Conservation (phyloP, 2,329 filamentous ascomycete genomes). For the Emydomyces testavorans region DNA sequence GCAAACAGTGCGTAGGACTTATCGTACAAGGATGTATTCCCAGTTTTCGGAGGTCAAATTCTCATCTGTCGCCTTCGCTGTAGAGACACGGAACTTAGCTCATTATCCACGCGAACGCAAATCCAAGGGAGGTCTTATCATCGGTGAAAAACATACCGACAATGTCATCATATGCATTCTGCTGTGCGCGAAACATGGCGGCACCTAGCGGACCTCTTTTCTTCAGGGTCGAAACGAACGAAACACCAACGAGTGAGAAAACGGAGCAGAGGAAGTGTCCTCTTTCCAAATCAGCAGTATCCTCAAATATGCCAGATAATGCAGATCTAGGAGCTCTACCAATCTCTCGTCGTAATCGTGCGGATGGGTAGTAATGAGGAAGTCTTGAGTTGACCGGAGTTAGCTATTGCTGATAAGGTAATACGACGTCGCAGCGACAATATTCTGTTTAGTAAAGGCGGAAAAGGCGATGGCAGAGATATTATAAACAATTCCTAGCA, state of each 20-base stretch:
- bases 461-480: too few relatives aligned
- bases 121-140: neutral
- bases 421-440: too few relatives aligned
- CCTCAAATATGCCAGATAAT: neutral
- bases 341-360: neutral
- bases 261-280: neutral
- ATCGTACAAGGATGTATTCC: slow-evolving; percentile 53
- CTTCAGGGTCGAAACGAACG: neutral
- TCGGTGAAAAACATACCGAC: slow-evolving; percentile 43
- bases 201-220: slow-evolving; percentile 5
- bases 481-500: too few relatives aligned
- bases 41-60: slow-evolving; percentile 82
- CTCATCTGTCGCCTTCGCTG: slow-evolving; percentile 85
- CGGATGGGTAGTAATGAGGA: slow-evolving; percentile 1
- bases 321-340: too few relatives aligned
- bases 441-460: too few relatives aligned
- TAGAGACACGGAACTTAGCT: slow-evolving; percentile 22
- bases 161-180: slow-evolving; percentile 59
- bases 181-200: slow-evolving; percentile 49
- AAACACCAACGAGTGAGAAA: neutral
- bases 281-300: neutral
- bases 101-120: neutral
- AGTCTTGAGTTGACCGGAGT: neutral
- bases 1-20: neutral
- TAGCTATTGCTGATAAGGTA: too few relatives aligned